Conservation (phyloP, 768 basidiomycete genomes). For the Cantharellus cinnabarinus region DNA sequence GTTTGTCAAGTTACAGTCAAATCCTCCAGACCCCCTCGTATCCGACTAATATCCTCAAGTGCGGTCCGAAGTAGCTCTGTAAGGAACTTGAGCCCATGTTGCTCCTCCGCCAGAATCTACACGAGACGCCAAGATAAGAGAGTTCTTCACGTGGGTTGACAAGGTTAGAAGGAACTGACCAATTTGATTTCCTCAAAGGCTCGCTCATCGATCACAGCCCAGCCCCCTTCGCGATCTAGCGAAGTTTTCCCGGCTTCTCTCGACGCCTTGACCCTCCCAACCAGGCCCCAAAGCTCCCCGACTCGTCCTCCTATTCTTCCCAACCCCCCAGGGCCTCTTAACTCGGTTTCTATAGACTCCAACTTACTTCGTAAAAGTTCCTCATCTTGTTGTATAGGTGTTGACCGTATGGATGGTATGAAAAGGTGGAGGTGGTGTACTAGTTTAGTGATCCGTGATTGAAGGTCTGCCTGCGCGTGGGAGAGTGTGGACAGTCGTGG, state of each 20-base stretch:
- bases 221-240: constrained; percentile 21
- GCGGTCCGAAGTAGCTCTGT: constrained; percentile 50
- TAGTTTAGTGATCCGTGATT: constrained; percentile 45
- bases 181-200: constrained; percentile 57
- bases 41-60: constrained; percentile 43
- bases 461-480: constrained; percentile 37
- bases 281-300: constrained; percentile 70
- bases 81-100: constrained; percentile 59
- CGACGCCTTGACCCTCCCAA: constrained; percentile 47
- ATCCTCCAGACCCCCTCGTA: constrained; percentile 13
- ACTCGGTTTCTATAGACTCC: constrained; percentile 56
- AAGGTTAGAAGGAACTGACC: constrained; percentile 21
- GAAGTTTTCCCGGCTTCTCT: constrained; percentile 25
- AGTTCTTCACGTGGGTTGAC: not conserved
- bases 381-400: constrained; percentile 60
- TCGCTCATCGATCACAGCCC: constrained; percentile 77
- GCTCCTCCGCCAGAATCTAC: constrained; percentile 58
- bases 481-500: constrained; percentile 42
- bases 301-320: constrained; percentile 43
- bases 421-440: constrained; percentile 62
- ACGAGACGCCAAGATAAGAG: not conserved
- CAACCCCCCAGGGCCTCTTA: constrained; percentile 27
- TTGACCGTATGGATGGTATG: constrained; percentile 54
- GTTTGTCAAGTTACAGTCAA: too few species aligned
- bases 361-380: constrained; percentile 49